Conservation (phyloP, 2,329 filamentous ascomycete species). For the Didymella pomorum region DNA sequence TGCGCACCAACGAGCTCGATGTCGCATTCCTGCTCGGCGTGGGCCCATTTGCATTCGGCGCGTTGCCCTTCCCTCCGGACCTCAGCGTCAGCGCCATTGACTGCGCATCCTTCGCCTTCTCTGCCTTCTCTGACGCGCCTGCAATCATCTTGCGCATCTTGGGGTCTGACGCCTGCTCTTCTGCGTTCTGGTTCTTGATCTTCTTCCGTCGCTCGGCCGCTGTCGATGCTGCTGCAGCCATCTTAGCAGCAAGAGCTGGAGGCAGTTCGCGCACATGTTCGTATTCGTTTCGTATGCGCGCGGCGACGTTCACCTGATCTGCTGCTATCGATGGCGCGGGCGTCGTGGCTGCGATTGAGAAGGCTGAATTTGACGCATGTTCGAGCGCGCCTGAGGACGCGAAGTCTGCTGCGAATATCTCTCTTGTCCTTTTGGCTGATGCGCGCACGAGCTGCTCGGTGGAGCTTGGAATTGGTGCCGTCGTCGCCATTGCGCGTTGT, state of each 20-base stretch:
- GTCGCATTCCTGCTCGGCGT: slow-evolving; percentile 60
- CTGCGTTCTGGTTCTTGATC: slow-evolving; percentile 60
- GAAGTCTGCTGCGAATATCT: slow-evolving; percentile 63
- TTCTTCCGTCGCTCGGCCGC: slow-evolving; percentile 71
- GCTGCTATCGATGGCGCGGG: slow-evolving; percentile 55
- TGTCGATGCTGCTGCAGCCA: slow-evolving; percentile 67
- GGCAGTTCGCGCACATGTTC: slow-evolving; percentile 79
- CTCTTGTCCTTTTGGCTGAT: slow-evolving; percentile 63
- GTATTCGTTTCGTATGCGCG: slow-evolving; percentile 77
- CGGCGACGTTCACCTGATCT: slow-evolving; percentile 59
- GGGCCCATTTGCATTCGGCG: slow-evolving; percentile 65
- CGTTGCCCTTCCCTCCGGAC: slow-evolving; percentile 55
- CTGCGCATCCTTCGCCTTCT: slow-evolving; percentile 54
- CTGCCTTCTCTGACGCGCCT: slow-evolving; percentile 61
- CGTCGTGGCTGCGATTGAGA: slow-evolving; percentile 55
- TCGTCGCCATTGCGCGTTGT: slow-evolving; percentile 29
- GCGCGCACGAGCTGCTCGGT: slow-evolving; percentile 47
- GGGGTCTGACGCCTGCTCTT: slow-evolving; percentile 59
- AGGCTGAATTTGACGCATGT: slow-evolving; percentile 50
- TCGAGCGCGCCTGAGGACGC: slow-evolving; percentile 54
- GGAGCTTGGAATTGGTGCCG: slow-evolving; percentile 30
- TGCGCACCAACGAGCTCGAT: slow-evolving; percentile 66
- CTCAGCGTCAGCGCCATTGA: slow-evolving; percentile 67
- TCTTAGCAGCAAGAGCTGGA: slow-evolving; percentile 78
- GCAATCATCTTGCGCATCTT: slow-evolving; percentile 73